These are phyloP conservation scores for Floccularia luteovirens DNA, from an alignment of 768 basidiomycete genomes.

Conservation along the genomic window DNA sequence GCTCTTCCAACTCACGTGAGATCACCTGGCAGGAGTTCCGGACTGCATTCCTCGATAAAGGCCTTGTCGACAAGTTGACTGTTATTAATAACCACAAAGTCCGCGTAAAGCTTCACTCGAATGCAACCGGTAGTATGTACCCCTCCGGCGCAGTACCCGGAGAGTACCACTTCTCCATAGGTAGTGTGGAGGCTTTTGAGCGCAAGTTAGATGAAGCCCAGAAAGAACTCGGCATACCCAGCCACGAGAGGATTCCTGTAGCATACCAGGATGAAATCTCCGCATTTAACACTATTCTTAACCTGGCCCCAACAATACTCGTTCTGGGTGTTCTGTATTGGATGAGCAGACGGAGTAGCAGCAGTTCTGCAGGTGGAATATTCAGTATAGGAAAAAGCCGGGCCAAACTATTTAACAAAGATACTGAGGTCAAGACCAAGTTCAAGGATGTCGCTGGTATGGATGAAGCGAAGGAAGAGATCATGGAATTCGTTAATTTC, in stretches of 20 bases:
- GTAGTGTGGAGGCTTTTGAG: constrained; percentile 95
- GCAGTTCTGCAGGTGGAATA: constrained; percentile 77
- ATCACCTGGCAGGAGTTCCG: constrained; percentile 99
- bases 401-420: constrained; percentile 95
- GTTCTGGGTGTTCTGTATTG: constrained; percentile 87
- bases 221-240: constrained; percentile 84
- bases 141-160: constrained; percentile 43
- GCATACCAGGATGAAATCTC: constrained; percentile 96
- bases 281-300: constrained; percentile 69
- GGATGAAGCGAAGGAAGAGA: constrained; percentile 99
- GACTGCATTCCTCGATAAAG: constrained; percentile 93
- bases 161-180: constrained; percentile 94
- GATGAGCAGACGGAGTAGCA: constrained; percentile 67
- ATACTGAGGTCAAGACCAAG: constrained; percentile 86
- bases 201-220: constrained; percentile 93
- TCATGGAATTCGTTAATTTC: constrained; percentile 99
- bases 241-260: constrained; percentile 90
- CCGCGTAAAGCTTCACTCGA: constrained; percentile 87
- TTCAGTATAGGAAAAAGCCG: constrained; percentile 96
- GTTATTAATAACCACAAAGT: constrained; percentile 90
- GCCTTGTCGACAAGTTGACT: constrained; percentile 87
- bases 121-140: constrained; percentile 76
- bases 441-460: constrained; percentile 98
- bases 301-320: constrained; percentile 92
- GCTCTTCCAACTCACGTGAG: constrained; percentile 59